Percentiles rank a stretch among this genome's conserved stretches.
Conservation (phyloP, 179 eudicot genomes). For the Pouteria campechiana region DNA sequence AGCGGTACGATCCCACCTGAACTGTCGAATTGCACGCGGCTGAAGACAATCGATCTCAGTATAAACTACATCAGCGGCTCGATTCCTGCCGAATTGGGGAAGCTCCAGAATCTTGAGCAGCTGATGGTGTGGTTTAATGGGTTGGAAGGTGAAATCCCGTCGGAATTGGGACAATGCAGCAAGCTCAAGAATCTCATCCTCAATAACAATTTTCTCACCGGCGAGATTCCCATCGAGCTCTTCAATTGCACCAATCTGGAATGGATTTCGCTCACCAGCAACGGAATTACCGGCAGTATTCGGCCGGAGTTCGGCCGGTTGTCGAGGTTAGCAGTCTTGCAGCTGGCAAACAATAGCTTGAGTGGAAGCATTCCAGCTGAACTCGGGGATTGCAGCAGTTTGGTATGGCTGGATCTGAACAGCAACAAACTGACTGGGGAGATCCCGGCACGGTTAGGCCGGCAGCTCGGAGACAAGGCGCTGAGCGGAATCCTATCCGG, state of each 20-base stretch:
- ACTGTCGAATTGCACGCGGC: constrained; percentile 41
- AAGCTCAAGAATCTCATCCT: constrained; percentile 73
- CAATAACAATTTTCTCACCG: constrained; percentile 64
- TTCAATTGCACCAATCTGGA: constrained; percentile 60
- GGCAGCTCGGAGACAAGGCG: constrained; percentile 69
- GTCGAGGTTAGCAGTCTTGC: constrained; percentile 68
- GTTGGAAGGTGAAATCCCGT: constrained; percentile 68
- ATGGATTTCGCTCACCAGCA: constrained; percentile 87
- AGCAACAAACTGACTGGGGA: constrained; percentile 76
- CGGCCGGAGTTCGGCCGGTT: constrained; percentile 59
- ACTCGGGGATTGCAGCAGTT: constrained; percentile 56
- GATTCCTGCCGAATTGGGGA: constrained; percentile 65
- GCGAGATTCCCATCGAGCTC: constrained; percentile 61
- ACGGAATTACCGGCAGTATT: constrained; percentile 51
- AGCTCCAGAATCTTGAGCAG: constrained; percentile 67
- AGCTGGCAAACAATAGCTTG: constrained; percentile 70
- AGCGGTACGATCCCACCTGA: constrained; percentile 61
- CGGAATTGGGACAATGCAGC: constrained; percentile 65
- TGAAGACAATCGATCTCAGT: constrained; percentile 74
- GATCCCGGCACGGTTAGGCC: constrained; percentile 71
- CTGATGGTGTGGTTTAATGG: constrained; percentile 87
- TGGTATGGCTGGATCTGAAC: constrained; percentile 91
- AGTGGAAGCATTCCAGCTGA: constrained; percentile 61
- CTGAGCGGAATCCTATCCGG: constrained; percentile 75
- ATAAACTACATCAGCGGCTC: constrained; percentile 74